Evolutionary conservation across 371 early-diverging fungal genomes (phyloP).

Genomic region (Lichtheimia hyalospora): DNA sequence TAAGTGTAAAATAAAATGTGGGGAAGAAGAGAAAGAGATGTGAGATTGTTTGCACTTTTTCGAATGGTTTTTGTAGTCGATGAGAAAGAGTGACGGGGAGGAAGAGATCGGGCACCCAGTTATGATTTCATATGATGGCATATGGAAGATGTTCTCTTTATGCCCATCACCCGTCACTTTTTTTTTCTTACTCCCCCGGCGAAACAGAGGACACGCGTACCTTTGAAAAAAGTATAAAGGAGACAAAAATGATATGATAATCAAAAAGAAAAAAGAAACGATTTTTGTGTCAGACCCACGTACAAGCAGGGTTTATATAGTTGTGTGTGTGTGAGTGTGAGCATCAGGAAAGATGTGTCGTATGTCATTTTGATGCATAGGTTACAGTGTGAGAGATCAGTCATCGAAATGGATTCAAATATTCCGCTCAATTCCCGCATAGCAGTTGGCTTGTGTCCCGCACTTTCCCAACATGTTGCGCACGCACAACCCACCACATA

Average conservation of each 20-base stretch:
- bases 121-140: slow-evolving; percentile 13
- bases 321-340: not conserved
- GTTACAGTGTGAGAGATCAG: no score
- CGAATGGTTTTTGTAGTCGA: not conserved
- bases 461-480: slow-evolving; percentile 3
- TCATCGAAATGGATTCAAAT: no score
- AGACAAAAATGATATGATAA: slow-evolving; percentile 6
- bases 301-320: no score
- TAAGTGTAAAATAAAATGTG: no score
- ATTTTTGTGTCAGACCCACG: no score
- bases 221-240: not conserved
- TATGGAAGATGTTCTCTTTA: slow-evolving; percentile 1
- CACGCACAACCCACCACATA: not conserved
- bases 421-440: slow-evolving; percentile 6
- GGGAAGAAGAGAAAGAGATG: no score
- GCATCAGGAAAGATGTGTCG: not conserved
- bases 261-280: slow-evolving; percentile 2
- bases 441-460: slow-evolving; percentile 2
- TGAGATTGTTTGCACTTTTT: no score
- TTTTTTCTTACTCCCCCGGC: not conserved
- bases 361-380: no score
- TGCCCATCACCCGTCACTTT: not conserved
- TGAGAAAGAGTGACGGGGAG: not conserved
- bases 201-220: slow-evolving; percentile 7
- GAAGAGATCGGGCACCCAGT: not conserved